phyloP scores from a whole-genome alignment of 2,329 filamentous ascomycete genomes.

The Phaeosphaeriaceae sp. region DNA sequence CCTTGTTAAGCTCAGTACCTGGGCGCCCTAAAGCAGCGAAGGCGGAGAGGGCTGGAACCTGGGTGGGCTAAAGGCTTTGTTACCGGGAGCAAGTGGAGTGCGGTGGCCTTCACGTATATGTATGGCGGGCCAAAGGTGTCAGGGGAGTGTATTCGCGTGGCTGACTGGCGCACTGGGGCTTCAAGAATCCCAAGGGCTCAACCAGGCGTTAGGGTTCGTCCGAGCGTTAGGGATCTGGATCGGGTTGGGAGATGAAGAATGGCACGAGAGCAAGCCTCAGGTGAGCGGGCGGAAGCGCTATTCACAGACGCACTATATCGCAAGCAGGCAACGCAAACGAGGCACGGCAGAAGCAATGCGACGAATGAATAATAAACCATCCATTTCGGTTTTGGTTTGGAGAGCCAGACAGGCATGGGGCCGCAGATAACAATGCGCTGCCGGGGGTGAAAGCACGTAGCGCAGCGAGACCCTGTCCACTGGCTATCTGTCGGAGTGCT shows the following conservation, averaged over 20 bases:
- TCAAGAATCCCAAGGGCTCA: conserved; percentile 38
- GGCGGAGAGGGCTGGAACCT: conserved; percentile 56
- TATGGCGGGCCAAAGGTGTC: conserved; percentile 50
- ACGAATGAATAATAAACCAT: conserved; percentile 46
- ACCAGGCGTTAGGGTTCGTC: conserved; percentile 52
- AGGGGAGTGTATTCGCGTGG: conserved; percentile 51
- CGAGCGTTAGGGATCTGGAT: conserved; percentile 52
- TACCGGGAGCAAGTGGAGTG: conserved; percentile 48
- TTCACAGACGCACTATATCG: conserved; percentile 45
- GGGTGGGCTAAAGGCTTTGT: conserved; percentile 49
- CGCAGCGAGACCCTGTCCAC: conserved; percentile 42
- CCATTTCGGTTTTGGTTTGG: conserved; percentile 44
- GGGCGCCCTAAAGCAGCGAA: conserved; percentile 52
- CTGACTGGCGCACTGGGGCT: conserved; percentile 49
- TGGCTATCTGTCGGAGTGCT: conserved; percentile 43
- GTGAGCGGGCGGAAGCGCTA: conserved; percentile 46
- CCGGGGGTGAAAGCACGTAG: conserved; percentile 42
- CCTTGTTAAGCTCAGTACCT: conserved; percentile 58
- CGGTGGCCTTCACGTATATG: conserved; percentile 52
- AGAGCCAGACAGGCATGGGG: conserved; percentile 41
- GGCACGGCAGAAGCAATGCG: conserved; percentile 48
- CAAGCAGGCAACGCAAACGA: conserved; percentile 48
- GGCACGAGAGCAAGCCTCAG: conserved; percentile 46
- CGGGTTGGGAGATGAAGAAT: conserved; percentile 44
- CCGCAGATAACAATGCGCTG: conserved; percentile 42